Conservation (phyloP, 2,329 filamentous ascomycete species). For the Apiospora sp. region DNA sequence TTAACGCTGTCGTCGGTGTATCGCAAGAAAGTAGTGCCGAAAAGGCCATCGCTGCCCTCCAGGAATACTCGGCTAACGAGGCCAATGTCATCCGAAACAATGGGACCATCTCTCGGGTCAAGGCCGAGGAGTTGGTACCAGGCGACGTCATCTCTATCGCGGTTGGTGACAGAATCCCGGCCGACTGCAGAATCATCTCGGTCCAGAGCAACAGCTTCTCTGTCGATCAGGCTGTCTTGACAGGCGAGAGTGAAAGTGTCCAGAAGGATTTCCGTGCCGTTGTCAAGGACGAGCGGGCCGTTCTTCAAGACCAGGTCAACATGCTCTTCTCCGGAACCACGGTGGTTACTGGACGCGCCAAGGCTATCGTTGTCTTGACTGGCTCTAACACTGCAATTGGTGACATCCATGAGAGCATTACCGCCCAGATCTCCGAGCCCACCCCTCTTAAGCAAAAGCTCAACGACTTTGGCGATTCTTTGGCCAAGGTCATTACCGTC, state of each 20-base stretch:
- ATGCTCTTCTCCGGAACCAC: conserved; percentile 99
- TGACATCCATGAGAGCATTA: conserved; percentile 98
- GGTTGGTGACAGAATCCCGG: conserved; percentile 92
- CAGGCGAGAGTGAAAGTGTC: conserved; percentile 97
- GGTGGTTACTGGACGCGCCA: conserved; percentile 92
- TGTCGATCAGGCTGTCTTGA: conserved; percentile 95
- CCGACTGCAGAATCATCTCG: conserved; percentile 87
- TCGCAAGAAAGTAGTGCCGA: conserved; percentile 99
- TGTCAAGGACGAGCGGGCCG: conserved; percentile 81
- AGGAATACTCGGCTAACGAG: conserved; percentile 99
- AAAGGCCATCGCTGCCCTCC: conserved; percentile 95
- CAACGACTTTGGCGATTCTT: conserved; percentile 94
- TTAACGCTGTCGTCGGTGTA: conserved; percentile 96
- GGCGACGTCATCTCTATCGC: conserved; percentile 89
- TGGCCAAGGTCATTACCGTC: conserved; percentile 97
- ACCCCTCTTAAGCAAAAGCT: conserved; percentile 98
- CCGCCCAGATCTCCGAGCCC: conserved; percentile 95
- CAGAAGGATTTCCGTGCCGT: conserved; percentile 76
- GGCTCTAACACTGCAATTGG: conserved; percentile 93
- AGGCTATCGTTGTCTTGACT: conserved; percentile 88
- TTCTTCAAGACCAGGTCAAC: conserved; percentile 97
- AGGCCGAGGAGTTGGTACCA: conserved; percentile 96
- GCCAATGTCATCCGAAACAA: conserved; percentile 88
- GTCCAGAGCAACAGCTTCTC: conserved; percentile 98
- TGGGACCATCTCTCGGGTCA: conserved; percentile 80